phyloP scores from a whole-genome alignment of 331 rosid species.

The Cydonia oblonga region DNA sequence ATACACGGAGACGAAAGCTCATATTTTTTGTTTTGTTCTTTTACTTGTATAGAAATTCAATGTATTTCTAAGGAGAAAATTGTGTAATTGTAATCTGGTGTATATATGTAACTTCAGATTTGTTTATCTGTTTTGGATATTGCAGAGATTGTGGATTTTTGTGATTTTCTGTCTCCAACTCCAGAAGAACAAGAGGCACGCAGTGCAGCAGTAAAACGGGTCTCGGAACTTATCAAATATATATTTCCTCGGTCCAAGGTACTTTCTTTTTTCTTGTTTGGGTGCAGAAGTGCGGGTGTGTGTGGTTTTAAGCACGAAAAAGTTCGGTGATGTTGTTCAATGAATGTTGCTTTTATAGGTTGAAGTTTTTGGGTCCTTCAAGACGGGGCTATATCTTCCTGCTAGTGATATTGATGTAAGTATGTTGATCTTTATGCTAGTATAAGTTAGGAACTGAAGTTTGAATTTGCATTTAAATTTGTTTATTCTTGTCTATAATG shows the following conservation, averaged over 20 bases:
- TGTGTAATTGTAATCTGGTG: not conserved
- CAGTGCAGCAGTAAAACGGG: slow-evolving; percentile 49
- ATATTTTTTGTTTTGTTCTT: not conserved
- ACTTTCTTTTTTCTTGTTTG: not conserved
- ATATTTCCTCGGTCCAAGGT: slow-evolving; percentile 91
- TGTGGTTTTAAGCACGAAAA: not conserved
- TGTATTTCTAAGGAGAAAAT: not conserved
- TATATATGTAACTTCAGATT: not conserved
- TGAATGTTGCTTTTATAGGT: slow-evolving; percentile 47
- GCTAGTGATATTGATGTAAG: slow-evolving; percentile 90
- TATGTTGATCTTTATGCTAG: not conserved
- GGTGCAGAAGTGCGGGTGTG: not conserved
- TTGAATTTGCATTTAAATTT: not conserved
- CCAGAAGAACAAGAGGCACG: slow-evolving; percentile 67
- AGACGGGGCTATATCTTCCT: slow-evolving; percentile 92
- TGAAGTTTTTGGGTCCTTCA: slow-evolving; percentile 85
- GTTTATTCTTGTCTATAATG: not conserved
- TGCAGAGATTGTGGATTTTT: slow-evolving; percentile 82
- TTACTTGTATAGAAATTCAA: not conserved
- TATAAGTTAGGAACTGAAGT: not conserved
- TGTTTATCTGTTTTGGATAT: not conserved
- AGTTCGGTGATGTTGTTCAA: slow-evolving; percentile 1
- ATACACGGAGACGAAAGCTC: not conserved
- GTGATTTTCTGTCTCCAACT: slow-evolving; percentile 87
- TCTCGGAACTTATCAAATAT: slow-evolving; percentile 60